Evolutionary conservation across 345 rosid genomes (phyloP).

Genomic region (Trapa incisa): DNA sequence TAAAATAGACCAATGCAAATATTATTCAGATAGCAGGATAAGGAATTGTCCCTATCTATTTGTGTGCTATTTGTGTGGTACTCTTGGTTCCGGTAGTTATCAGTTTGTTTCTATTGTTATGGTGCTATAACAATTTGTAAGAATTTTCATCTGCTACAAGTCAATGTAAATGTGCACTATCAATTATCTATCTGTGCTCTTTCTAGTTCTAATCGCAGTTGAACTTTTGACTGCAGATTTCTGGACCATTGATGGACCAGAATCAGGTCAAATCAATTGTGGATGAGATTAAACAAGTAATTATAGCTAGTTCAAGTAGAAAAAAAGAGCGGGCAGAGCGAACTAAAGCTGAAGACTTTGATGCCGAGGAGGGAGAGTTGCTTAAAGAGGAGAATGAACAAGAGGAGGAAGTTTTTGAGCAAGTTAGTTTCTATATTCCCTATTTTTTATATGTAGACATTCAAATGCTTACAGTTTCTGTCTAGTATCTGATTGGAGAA

Average conservation of each 20-base stretch:
- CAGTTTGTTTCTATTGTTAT: neutral
- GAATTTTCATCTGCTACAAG: neutral
- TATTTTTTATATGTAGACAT: neutral
- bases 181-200: neutral
- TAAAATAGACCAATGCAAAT: neutral
- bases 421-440: conserved; percentile 39
- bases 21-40: neutral
- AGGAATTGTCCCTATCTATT: neutral
- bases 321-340: conserved; percentile 91
- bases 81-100: neutral
- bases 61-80: neutral
- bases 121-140: neutral
- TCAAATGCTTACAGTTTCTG: neutral
- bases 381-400: conserved; percentile 98
- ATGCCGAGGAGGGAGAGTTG: conserved; percentile 95
- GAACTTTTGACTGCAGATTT: conserved; percentile 42
- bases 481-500: neutral
- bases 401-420: conserved; percentile 99
- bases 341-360: conserved; percentile 93
- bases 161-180: neutral
- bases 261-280: conserved; percentile 82
- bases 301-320: conserved; percentile 94
- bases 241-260: conserved; percentile 69
- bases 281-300: conserved; percentile 82
- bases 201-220: neutral